Evolutionary conservation across 2,329 filamentous ascomycete genomes (phyloP).

Genomic region (Mycosphaerelloides madeirae): DNA sequence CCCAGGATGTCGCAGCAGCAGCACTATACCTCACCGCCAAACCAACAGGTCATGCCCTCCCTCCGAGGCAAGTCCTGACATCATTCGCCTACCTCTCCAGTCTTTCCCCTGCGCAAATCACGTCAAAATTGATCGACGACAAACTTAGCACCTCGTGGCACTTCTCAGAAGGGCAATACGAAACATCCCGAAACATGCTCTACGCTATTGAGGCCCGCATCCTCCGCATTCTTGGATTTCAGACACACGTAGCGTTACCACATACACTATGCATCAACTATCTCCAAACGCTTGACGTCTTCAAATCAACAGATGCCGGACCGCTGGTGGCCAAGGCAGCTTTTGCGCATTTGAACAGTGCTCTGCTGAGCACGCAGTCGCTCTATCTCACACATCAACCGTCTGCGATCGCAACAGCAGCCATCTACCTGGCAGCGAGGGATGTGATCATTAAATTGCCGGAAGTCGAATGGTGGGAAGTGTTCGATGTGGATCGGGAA

Average conservation of each 20-base stretch:
- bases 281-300: constrained; percentile 77
- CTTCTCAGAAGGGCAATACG: constrained; percentile 69
- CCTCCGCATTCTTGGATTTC: constrained; percentile 70
- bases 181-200: constrained; percentile 58
- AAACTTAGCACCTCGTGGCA: constrained; percentile 39
- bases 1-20: constrained; percentile 74
- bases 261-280: constrained; percentile 87
- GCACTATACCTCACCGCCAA: constrained; percentile 78
- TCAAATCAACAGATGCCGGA: constrained; percentile 37
- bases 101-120: constrained; percentile 50
- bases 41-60: constrained; percentile 69
- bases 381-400: constrained; percentile 92
- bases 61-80: constrained; percentile 74
- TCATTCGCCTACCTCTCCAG: constrained; percentile 78
- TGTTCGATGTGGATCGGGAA: constrained; percentile 93
- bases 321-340: constrained; percentile 59
- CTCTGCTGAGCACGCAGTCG: constrained; percentile 79
- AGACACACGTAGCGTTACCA: constrained; percentile 79
- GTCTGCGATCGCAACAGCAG: constrained; percentile 74
- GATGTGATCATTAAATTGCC: constrained; percentile 75
- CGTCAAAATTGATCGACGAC: constrained; percentile 12
- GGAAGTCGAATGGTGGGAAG: constrained; percentile 90
- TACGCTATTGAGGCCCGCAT: constrained; percentile 73
- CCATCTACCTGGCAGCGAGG: constrained; percentile 82
- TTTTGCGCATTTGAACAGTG: constrained; percentile 77